These are phyloP conservation scores for Rhododendron ovatum DNA, from an alignment of 148 eudicot genomes.

Conservation along the genomic window DNA sequence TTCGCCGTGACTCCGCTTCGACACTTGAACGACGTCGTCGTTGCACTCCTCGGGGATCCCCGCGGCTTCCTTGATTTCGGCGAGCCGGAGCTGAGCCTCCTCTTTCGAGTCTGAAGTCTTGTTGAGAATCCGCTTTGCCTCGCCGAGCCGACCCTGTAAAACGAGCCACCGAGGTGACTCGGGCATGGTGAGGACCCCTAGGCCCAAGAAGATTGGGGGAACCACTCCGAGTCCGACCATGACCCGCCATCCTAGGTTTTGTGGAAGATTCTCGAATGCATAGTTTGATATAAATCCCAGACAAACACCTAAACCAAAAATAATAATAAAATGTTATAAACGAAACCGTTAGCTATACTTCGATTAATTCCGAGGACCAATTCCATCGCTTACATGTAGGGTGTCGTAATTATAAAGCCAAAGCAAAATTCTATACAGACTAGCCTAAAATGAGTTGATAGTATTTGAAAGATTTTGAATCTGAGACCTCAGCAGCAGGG, in stretches of 20 bases:
- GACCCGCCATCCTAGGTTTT: neutral
- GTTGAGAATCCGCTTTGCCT: slow-evolving; percentile 23
- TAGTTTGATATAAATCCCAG: slow-evolving; percentile 4
- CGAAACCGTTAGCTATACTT: no score
- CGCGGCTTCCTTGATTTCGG: slow-evolving; percentile 34
- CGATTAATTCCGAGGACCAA: no score
- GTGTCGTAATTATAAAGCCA: no score
- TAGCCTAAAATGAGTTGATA: no score
- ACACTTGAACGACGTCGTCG: slow-evolving; percentile 18
- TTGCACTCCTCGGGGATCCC: slow-evolving; percentile 23
- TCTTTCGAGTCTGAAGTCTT: slow-evolving; percentile 24
- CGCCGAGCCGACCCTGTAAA: slow-evolving; percentile 30
- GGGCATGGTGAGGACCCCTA: slow-evolving; percentile 33
- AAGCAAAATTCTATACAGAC: no score
- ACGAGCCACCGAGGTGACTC: slow-evolving; percentile 45
- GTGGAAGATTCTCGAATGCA: neutral
- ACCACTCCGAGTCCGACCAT: neutral
- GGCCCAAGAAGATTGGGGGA: slow-evolving; percentile 9
- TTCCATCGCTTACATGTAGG: no score
- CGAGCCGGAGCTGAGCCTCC: slow-evolving; percentile 25
- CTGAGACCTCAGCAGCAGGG: no score
- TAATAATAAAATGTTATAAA: neutral
- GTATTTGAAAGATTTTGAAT: no score
- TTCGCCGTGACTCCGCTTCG: slow-evolving; percentile 13
- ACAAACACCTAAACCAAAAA: neutral